Evolutionary conservation across 225 moss, liverwort and hornwort species (phyloP).

Genomic region (Ulota crispa): DNA sequence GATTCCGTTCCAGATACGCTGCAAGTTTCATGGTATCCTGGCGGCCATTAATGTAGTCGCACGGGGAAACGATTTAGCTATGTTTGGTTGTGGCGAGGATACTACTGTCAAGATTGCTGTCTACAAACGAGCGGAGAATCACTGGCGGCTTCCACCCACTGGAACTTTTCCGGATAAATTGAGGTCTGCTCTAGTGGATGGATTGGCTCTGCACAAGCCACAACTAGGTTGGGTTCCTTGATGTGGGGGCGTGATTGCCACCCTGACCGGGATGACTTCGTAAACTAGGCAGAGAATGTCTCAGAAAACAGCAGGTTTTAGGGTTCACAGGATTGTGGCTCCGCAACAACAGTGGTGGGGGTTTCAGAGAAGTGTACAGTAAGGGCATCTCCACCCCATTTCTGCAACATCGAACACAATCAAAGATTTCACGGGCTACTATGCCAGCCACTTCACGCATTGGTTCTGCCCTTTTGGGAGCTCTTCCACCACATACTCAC

Average conservation of each 20-base stretch:
- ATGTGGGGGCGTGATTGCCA: background rate
- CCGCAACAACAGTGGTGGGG: no score
- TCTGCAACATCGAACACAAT: no score
- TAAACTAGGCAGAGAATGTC: background rate
- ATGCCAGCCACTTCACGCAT: no score
- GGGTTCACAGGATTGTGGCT: background rate
- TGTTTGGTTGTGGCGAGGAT: background rate
- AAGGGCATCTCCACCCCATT: no score
- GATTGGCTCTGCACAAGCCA: slow-evolving; percentile 24
- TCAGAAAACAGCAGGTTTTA: background rate
- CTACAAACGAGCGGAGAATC: slow-evolving; percentile 23
- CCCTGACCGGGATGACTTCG: background rate
- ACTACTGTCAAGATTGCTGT: slow-evolving; percentile 21
- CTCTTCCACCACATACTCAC: no score
- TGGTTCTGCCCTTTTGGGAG: no score
- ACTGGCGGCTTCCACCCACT: slow-evolving; percentile 21
- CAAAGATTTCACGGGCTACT: no score
- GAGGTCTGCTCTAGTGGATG: background rate
- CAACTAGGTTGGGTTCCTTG: slow-evolving; percentile 21
- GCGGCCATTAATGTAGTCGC: slow-evolving; percentile 4
- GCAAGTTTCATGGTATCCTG: background rate
- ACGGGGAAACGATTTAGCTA: slow-evolving; percentile 24
- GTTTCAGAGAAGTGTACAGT: no score
- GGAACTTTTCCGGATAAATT: slow-evolving; percentile 17
- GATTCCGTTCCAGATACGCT: slow-evolving; percentile 13